A percentile compares a stretch with the other conserved stretches of the same genome.
Conservation (phyloP, 257 asterid species). For the Gentiana macrophylla region DNA sequence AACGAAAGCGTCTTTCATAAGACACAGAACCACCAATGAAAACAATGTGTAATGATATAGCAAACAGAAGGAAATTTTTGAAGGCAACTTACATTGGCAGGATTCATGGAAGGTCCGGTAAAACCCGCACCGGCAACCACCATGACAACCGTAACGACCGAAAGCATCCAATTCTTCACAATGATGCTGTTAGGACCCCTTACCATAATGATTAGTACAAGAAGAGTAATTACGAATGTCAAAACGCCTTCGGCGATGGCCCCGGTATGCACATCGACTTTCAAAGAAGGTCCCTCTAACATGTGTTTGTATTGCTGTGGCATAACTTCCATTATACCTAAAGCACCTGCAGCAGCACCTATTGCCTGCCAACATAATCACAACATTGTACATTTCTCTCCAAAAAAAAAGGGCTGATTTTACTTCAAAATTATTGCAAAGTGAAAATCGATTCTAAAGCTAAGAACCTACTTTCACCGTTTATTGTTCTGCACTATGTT, state of each 20-base stretch:
- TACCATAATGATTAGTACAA: slow-evolving; percentile 44
- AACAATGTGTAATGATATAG: background rate
- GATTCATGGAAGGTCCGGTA: slow-evolving; percentile 94
- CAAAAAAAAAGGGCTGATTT: too few species aligned
- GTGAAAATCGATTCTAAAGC: too few species aligned
- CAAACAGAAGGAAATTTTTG: background rate
- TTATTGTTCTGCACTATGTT: too few species aligned
- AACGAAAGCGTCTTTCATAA: too few species aligned
- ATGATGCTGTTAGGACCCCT: slow-evolving; percentile 53
- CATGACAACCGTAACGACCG: slow-evolving; percentile 48
- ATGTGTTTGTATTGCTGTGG: slow-evolving; percentile 53
- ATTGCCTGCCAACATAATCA: slow-evolving; percentile 34
- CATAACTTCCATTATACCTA: slow-evolving; percentile 59
- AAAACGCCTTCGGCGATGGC: slow-evolving; percentile 79
- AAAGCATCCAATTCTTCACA: slow-evolving; percentile 54
- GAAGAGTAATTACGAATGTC: slow-evolving; percentile 58
- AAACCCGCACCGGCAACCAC: slow-evolving; percentile 55
- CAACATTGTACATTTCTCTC: too few species aligned
- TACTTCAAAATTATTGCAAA: too few species aligned
- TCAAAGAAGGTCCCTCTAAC: slow-evolving; percentile 64
- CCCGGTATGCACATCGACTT: slow-evolving; percentile 72
- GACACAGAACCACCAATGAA: too few species aligned
- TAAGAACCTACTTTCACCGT: too few species aligned
- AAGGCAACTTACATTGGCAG: slow-evolving; percentile 58
- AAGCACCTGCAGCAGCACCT: slow-evolving; percentile 69